Evolutionary conservation across 208 protist species (phyloP).

Genomic region (Strigomonas galati): DNA sequence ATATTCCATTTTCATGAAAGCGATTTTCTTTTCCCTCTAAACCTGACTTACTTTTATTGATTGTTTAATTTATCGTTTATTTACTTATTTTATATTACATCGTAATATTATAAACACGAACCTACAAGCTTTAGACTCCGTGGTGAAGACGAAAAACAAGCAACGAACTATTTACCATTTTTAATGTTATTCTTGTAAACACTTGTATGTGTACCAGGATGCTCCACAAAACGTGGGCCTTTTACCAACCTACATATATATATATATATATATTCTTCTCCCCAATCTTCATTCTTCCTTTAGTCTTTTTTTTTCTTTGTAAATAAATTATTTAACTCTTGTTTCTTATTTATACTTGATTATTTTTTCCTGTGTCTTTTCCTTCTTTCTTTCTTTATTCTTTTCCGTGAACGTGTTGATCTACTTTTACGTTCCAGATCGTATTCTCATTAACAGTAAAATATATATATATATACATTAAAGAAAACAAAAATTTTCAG

Average conservation of each 20-base stretch:
- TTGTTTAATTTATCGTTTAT: neutral
- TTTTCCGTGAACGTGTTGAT: neutral
- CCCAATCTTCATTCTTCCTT: neutral
- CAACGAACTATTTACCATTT: no score
- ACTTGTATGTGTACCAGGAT: no score
- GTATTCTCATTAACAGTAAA: neutral
- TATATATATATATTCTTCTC: neutral
- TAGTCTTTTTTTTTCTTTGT: neutral
- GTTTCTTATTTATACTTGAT: neutral
- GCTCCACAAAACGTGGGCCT: no score
- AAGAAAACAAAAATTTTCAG: neutral
- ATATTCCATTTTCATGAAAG: neutral
- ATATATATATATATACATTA: no score
- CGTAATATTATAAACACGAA: neutral
- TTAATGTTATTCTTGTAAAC: no score
- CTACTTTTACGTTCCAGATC: neutral
- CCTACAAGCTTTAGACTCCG: neutral
- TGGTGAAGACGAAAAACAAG: no score
- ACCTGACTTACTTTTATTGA: neutral
- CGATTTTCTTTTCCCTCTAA: neutral
- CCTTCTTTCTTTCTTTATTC: neutral
- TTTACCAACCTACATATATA: no score
- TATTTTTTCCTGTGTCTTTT: constrained; percentile 2
- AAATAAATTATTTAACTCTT: neutral
- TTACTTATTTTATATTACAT: neutral